Evolutionary conservation across 352 stramenopile genomes (phyloP).

Genomic region (Plasmopara halstedii): DNA sequence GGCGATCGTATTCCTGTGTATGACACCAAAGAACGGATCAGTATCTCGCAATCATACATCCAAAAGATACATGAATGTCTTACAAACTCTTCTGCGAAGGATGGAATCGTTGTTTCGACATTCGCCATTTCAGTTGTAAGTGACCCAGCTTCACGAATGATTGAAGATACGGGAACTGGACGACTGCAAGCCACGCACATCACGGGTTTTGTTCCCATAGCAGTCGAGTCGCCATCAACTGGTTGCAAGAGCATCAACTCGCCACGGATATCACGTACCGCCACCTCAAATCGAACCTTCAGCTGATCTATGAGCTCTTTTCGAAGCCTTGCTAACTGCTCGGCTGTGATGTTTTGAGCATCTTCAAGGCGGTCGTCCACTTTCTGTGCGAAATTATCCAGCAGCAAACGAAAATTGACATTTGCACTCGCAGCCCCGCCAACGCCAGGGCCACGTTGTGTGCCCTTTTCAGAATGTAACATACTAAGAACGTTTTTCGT

Average conservation of each 20-base stretch:
- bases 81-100: conserved; percentile 19
- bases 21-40: conserved; percentile 5
- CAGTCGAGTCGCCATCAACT: conserved; percentile 55
- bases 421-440: conserved; percentile 33
- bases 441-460: conserved; percentile 15
- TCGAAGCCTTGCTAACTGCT: conserved; percentile 52
- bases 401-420: conserved; percentile 58
- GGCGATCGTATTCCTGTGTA: conserved; percentile 48
- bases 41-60: neutral
- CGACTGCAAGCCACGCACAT: conserved; percentile 81
- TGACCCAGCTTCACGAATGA: conserved; percentile 45
- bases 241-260: conserved; percentile 53
- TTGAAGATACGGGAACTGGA: conserved; percentile 50
- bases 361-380: conserved; percentile 64
- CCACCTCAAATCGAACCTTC: conserved; percentile 41
- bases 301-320: conserved; percentile 66
- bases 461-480: conserved; percentile 38
- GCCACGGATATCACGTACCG: conserved; percentile 49
- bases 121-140: conserved; percentile 29
- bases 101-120: conserved; percentile 18
- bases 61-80: neutral
- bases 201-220: conserved; percentile 67
- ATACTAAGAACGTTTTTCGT: conserved; percentile 69
- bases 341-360: conserved; percentile 43
- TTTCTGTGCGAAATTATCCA: conserved; percentile 70